Evolutionary conservation across 192 early-diverging fungal genomes (phyloP).

Genomic region (Coemansia sp.): DNA sequence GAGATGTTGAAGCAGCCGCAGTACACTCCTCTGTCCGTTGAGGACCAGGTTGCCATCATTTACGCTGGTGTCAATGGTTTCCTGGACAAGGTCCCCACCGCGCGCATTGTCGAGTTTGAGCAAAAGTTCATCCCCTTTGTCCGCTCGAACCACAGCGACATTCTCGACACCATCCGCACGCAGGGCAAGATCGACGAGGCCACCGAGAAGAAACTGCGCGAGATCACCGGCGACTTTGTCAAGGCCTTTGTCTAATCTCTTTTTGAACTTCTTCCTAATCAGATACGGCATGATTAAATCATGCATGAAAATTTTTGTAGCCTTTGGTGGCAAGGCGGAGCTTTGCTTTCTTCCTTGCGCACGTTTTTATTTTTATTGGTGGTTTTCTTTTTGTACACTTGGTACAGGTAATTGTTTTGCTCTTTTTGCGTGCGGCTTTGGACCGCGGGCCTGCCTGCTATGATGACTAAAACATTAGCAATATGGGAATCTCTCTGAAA

Average conservation of each 20-base stretch:
- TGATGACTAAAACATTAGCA: conserved; percentile 14
- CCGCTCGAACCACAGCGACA: conserved; percentile 81
- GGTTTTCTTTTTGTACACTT: not conserved
- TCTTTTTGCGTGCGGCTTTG: not conserved
- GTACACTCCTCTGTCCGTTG: conserved; percentile 92
- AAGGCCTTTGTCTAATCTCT: conserved; percentile 67
- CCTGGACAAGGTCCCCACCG: conserved; percentile 97
- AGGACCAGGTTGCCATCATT: conserved; percentile 97
- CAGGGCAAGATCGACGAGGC: conserved; percentile 85
- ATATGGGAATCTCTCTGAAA: conserved; percentile 28
- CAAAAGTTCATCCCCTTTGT: conserved; percentile 84
- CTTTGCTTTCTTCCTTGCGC: not conserved
- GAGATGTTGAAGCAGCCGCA: conserved; percentile 99
- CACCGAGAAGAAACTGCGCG: conserved; percentile 89
- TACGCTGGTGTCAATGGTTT: conserved; percentile 99
- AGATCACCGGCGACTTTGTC: conserved; percentile 73
- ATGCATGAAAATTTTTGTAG: not conserved
- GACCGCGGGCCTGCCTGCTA: not conserved
- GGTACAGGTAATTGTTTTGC: not conserved
- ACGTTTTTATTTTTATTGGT: too few relatives aligned
- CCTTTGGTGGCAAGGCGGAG: not conserved
- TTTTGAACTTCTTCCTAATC: not conserved
- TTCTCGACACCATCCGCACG: conserved; percentile 87
- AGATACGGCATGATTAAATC: not conserved
- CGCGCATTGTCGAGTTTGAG: conserved; percentile 93